A percentile compares a stretch with the other conserved stretches of the same genome.
Evolutionary conservation across 2,329 filamentous ascomycete genomes (phyloP).

Genomic region (Teratosphaeria destructans): DNA sequence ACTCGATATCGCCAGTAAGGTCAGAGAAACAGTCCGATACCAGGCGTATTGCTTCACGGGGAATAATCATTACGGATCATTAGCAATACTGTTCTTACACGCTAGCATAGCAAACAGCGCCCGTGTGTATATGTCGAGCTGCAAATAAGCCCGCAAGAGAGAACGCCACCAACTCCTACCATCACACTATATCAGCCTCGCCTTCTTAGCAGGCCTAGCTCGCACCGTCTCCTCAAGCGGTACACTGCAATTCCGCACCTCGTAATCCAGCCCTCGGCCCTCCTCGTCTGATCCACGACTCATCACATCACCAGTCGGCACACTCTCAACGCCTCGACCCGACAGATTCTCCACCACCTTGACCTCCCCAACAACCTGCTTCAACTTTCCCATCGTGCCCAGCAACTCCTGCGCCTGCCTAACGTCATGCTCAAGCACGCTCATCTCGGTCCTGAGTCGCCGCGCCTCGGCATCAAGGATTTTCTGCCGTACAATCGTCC

Average conservation of each 20-base stretch:
- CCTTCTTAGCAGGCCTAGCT: neutral
- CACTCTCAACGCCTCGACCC: neutral
- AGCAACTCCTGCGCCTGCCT: neutral
- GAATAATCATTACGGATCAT: neutral
- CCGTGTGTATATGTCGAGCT: neutral
- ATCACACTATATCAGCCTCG: neutral
- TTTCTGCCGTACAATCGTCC: neutral
- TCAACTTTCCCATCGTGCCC: neutral
- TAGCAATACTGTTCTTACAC: neutral
- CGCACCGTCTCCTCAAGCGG: neutral
- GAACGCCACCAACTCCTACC: neutral
- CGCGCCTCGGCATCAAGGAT: neutral
- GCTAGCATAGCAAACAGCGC: neutral
- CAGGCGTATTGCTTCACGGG: too few species aligned
- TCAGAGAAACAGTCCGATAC: neutral
- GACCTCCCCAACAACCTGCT: neutral
- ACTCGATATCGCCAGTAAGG: too few species aligned
- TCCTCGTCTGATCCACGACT: neutral
- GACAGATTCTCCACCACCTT: neutral
- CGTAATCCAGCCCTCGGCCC: neutral
- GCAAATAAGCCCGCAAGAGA: neutral
- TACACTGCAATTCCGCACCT: neutral
- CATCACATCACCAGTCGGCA: neutral
- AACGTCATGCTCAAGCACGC: neutral
- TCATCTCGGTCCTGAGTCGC: neutral